A percentile compares a stretch with the other conserved stretches of the same genome.
Conservation (phyloP, 306 rosid species). For the Cucumis sativus region DNA sequence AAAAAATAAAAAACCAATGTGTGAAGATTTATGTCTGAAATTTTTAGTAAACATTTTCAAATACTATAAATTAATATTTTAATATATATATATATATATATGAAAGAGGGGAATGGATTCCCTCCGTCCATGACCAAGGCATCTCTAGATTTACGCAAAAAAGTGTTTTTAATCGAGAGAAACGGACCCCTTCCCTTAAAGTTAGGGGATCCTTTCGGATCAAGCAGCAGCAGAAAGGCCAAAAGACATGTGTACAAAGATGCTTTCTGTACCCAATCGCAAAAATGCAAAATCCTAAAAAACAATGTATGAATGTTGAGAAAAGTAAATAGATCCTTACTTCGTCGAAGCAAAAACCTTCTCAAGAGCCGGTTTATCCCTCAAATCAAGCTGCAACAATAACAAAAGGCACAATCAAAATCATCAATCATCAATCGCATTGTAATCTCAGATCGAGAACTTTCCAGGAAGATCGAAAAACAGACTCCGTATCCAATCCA, state of each 20-base stretch:
- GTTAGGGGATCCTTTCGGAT: not conserved
- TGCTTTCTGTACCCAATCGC: not conserved
- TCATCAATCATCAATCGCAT: not conserved
- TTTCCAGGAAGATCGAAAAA: not conserved
- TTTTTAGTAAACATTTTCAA: not conserved
- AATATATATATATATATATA: too few relatives aligned
- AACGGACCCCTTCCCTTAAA: not conserved
- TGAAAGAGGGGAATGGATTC: not conserved
- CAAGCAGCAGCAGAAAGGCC: not conserved
- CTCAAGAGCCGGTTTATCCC: constrained; percentile 74
- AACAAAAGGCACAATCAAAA: not conserved
- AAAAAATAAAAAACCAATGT: too few relatives aligned
- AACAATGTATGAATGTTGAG: not conserved
- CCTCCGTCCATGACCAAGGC: not conserved
- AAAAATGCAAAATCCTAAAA: not conserved
- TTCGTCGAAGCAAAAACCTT: constrained; percentile 48
- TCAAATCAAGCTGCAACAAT: constrained; percentile 55
- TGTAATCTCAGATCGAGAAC: not conserved
- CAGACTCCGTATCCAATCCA: not conserved
- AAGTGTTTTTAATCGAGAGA: not conserved
- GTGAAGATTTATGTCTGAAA: too few relatives aligned
- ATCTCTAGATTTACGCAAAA: not conserved
- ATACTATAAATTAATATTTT: not conserved
- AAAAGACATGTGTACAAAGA: constrained; percentile 4
- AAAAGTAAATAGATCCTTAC: constrained; percentile 28